phyloP scores from a whole-genome alignment of 257 asterid genomes.

The Coffea canephora region DNA sequence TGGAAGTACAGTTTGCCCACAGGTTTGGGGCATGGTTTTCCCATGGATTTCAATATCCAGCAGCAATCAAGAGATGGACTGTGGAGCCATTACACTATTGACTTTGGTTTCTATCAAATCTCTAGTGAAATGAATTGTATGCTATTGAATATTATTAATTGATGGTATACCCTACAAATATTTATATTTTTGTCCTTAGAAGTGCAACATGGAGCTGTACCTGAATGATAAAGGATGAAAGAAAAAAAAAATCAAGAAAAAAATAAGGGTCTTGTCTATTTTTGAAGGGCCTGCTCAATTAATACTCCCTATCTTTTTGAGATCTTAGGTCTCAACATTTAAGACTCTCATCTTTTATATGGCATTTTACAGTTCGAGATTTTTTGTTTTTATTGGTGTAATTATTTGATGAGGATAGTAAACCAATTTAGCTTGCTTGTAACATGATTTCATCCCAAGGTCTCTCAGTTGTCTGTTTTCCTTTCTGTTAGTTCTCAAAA shows the following conservation, averaged over 20 bases:
- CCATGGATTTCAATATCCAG: neutral
- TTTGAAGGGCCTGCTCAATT: neutral
- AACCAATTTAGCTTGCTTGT: neutral
- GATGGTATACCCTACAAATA: neutral
- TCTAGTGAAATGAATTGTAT: conserved; percentile 12
- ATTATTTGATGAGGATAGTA: neutral
- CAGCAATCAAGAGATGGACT: neutral
- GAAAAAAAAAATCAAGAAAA: neutral
- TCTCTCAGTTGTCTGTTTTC: neutral
- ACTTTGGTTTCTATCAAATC: neutral
- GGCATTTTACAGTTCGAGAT: neutral
- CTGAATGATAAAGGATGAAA: neutral
- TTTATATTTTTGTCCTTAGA: neutral
- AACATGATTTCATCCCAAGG: neutral
- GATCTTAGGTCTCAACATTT: neutral
- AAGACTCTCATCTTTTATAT: neutral
- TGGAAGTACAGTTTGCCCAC: conserved; percentile 12
- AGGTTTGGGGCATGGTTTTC: conserved; percentile 3
- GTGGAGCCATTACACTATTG: conserved; percentile 13
- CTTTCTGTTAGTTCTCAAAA: too few relatives aligned
- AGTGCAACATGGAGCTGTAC: neutral
- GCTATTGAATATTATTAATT: neutral
- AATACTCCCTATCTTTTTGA: neutral
- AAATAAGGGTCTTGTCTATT: neutral
- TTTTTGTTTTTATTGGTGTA: neutral